Base-by-base conservation (phyloP, 1,139 yeast genomes). In the Pichia terricola region DNA sequence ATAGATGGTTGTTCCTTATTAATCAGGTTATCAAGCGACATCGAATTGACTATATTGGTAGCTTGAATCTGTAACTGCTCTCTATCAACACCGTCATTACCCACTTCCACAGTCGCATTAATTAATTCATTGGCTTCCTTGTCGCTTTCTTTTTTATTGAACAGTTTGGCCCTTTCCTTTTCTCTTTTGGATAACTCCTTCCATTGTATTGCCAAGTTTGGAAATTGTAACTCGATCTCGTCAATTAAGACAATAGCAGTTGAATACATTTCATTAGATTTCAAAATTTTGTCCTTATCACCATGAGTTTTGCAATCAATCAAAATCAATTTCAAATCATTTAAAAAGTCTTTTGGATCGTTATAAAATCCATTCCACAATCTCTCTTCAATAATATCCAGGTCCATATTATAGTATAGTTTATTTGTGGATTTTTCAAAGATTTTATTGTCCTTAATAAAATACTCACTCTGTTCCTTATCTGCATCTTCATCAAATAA, bases 291-390 rank as follows among this genome's bases (percentile, higher is more conserved):
- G 50, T 91, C 98, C 40, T 97, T 73, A 52, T 89, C 97, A 1
- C 86, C 88, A 6, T 74, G 65, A 0, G 81, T 77, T 31, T 74
- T 70, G 0, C 95, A 75, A 64, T 94, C 99, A 39, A 73, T 72
- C 39, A 86, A 81, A 40, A 94, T 89, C 77, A 84, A 73, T 58
- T 80, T 86, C 41, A 94, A 74, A 59, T 94, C 98, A 53, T 74
- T 77, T 54, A 89, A 65, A 59, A 85, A 89, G 60, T 91, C 97
- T 53, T 78, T 81, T 11, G 98, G 96, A 56, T 89, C 96, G 33
- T 89, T 81, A 59, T 94, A 91, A 61, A 67, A 91, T 0, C 98
- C 98, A 63, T 91, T 91, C 98, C 98, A 91, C 45, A 94, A 67
- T 46, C 98, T 72, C 58, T 91, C 98, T 58, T 91, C 99, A 40